These are phyloP conservation scores for Suhomyces bolitotheri DNA, from an alignment of 1,139 yeast genomes.

Conservation along the genomic window DNA sequence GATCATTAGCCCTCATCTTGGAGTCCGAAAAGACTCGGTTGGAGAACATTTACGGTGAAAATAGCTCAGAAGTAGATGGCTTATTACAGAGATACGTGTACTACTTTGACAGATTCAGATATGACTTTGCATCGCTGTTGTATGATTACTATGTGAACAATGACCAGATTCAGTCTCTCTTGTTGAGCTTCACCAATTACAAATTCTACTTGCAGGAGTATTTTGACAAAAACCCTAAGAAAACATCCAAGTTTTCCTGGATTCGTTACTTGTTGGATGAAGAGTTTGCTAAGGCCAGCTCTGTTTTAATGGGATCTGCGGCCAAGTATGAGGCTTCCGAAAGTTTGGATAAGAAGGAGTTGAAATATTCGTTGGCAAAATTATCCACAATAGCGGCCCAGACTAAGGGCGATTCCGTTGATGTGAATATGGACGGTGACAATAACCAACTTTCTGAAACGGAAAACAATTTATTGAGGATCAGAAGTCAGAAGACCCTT, in stretches of 20 bases:
- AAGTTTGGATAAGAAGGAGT: constrained; percentile 47
- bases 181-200: constrained; percentile 59
- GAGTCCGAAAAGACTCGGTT: constrained; percentile 51
- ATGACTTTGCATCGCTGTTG: constrained; percentile 65
- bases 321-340: constrained; percentile 34
- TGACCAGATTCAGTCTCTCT: constrained; percentile 54
- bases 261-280: constrained; percentile 59
- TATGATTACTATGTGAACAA: constrained; percentile 59
- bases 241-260: constrained; percentile 70
- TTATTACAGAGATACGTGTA: constrained; percentile 41
- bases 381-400: constrained; percentile 44
- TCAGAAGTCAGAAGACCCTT: constrained; percentile 51
- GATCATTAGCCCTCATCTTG: constrained; percentile 64
- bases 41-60: constrained; percentile 25
- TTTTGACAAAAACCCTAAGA: constrained; percentile 46
- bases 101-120: constrained; percentile 64
- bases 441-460: constrained; percentile 32
- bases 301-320: constrained; percentile 45
- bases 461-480: constrained; percentile 48
- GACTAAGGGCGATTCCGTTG: constrained; percentile 5
- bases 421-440: constrained; percentile 21
- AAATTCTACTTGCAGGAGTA: constrained; percentile 52
- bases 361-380: constrained; percentile 73
- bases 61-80: constrained; percentile 18
- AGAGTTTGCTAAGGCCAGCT: constrained; percentile 53